Conservation (phyloP, 2,329 filamentous ascomycete species). For the Aspergillus spinulosporus region DNA sequence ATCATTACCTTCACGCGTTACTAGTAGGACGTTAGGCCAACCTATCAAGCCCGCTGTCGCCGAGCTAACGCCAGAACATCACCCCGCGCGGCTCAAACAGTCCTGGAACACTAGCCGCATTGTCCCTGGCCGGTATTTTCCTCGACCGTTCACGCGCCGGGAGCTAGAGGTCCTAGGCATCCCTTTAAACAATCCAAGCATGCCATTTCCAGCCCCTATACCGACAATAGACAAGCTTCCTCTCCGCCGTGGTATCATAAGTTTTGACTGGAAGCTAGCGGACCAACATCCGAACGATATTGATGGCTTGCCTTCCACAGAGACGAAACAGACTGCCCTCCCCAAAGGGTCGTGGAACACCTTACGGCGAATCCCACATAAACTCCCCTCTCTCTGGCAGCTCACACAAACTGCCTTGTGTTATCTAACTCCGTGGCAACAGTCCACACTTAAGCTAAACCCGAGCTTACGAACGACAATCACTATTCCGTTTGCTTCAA, state of each 20-base stretch:
- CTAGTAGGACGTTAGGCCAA: neutral
- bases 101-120: conserved; percentile 6
- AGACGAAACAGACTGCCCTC: neutral
- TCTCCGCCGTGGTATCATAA: conserved; percentile 11
- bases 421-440: neutral
- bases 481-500: neutral
- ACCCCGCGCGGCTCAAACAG: neutral
- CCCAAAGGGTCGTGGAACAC: neutral
- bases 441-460: neutral
- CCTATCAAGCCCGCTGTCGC: neutral
- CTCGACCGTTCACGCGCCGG: conserved; percentile 4
- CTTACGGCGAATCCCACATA: neutral
- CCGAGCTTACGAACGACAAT: neutral
- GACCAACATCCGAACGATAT: neutral
- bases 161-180: conserved; percentile 1
- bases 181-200: conserved; percentile 12
- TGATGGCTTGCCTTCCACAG: neutral
- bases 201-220: conserved; percentile 19
- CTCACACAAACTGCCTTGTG: neutral
- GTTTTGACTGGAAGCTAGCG: neutral
- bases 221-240: conserved; percentile 20
- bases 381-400: neutral
- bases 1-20: conserved; percentile 1
- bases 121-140: conserved; percentile 2
- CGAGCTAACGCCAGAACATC: conserved; percentile 1